Evolutionary conservation across 768 basidiomycete species (phyloP), one percentile per base, ranked within the genome.

Genomic region (Xerocomellus chrysenteron): DNA sequence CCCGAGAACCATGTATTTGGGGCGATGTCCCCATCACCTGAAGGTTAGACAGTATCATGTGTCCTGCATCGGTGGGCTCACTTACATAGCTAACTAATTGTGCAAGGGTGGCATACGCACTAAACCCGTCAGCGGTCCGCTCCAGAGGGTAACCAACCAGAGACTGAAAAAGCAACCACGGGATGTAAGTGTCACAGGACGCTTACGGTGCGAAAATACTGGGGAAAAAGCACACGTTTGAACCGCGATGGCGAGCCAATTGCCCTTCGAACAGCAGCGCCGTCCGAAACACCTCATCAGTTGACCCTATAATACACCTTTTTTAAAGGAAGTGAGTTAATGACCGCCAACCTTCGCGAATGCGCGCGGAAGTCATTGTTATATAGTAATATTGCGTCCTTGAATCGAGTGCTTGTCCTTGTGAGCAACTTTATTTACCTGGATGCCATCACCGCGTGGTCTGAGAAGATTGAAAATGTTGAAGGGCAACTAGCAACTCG

Each of bases 331-430:
- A 42, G 43, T 40, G 41, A 5, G 28, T 50, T 61, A 49, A 57
- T 57, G 52, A 57, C 58, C 52, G 63, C 52, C 54, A 32, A 32
- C 51, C 54, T 57, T 61, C 48, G 49, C 26, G 58, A 46, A 49
- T 39, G 47, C n/a, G 43, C 13, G 46, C 10, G 36, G 62, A 46
- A 52, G 55, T 40, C 32, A 24, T 52, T 36, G 17, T 45, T 17
- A 57, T 33, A 57, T 51, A 49, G 47, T 52, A 32, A 46, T 47
- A 26, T n/a, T 41, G 43, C 41, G 32, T 46, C 17, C 24, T 49
- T 30, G 35, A 35, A 58, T 24, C 24, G 47, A 57, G 45, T 16
- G 37, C 30, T 26, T 35, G 30, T 24, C 55, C 32, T 40, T 35
- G 40, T 36, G n/a, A 28, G 24, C 41, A 21, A 59, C 37, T 32